phyloP scores from a whole-genome alignment of 2,329 filamentous ascomycete genomes.

The Diaporthe citri region DNA sequence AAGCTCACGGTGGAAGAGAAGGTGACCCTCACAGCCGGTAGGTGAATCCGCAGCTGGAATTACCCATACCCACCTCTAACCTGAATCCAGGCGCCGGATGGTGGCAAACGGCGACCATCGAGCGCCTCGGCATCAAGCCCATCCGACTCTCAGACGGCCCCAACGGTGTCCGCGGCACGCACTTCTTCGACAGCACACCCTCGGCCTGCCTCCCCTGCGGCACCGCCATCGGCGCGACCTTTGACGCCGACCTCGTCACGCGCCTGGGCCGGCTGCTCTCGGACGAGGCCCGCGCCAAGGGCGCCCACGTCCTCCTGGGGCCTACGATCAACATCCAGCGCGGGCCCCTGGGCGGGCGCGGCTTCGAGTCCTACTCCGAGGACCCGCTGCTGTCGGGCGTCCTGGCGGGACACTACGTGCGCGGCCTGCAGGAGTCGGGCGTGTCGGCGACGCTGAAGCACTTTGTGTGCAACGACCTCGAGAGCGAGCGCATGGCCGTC shows the following conservation, averaged over 20 bases:
- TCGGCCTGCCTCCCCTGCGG: slow-evolving; percentile 51
- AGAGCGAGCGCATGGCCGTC: slow-evolving; percentile 48
- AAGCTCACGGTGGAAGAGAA: slow-evolving; percentile 22
- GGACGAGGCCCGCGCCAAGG: slow-evolving; percentile 68
- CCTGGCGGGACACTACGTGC: slow-evolving; percentile 57
- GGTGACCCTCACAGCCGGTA: slow-evolving; percentile 16
- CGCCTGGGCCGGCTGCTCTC: slow-evolving; percentile 69
- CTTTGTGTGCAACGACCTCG: slow-evolving; percentile 59
- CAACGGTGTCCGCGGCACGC: slow-evolving; percentile 52
- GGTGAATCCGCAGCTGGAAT: background rate
- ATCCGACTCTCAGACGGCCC: slow-evolving; percentile 47
- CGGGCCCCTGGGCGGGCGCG: slow-evolving; percentile 60
- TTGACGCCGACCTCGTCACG: slow-evolving; percentile 69
- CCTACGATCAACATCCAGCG: slow-evolving; percentile 68
- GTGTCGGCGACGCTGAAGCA: slow-evolving; percentile 61
- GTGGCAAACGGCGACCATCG: slow-evolving; percentile 39
- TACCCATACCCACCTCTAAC: background rate
- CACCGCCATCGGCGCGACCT: slow-evolving; percentile 68
- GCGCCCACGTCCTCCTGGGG: slow-evolving; percentile 78
- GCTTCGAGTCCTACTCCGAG: slow-evolving; percentile 62
- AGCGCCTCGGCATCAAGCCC: slow-evolving; percentile 27
- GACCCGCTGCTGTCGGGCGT: slow-evolving; percentile 61
- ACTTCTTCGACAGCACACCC: slow-evolving; percentile 46
- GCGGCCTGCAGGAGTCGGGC: slow-evolving; percentile 57
- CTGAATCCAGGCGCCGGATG: background rate